These are phyloP conservation scores for Lagenidium sp. DNA, from an alignment of 352 stramenopile species.

Conservation along the genomic window DNA sequence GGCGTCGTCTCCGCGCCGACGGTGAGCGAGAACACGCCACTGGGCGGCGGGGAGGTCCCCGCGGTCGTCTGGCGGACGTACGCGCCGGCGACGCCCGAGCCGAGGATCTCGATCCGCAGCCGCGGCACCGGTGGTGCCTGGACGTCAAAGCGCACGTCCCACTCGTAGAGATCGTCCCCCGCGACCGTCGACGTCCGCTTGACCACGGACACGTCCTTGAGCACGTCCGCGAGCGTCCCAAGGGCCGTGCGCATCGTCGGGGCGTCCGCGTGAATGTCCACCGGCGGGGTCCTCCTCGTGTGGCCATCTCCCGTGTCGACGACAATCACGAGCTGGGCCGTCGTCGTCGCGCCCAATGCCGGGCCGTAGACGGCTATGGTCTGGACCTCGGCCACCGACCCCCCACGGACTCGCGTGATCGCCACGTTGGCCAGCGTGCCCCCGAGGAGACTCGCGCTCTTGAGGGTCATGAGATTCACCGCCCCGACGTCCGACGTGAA, in stretches of 20 bases:
- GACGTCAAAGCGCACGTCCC: slow-evolving; percentile 13
- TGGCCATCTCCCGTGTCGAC: background rate
- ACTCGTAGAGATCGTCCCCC: slow-evolving; percentile 8
- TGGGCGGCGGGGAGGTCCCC: slow-evolving; percentile 6
- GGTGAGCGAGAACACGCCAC: slow-evolving; percentile 8
- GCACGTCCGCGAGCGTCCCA: background rate
- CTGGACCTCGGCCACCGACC: slow-evolving; percentile 13
- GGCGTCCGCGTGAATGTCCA: slow-evolving; percentile 7
- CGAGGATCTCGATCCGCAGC: too few relatives aligned
- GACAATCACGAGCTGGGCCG: background rate
- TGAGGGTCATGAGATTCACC: background rate
- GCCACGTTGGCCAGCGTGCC: slow-evolving; percentile 1
- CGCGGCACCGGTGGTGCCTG: slow-evolving; percentile 2
- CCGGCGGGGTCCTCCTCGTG: too few relatives aligned
- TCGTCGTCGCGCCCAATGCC: background rate
- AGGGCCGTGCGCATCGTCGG: slow-evolving; percentile 5
- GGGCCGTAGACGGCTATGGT: slow-evolving; percentile 11
- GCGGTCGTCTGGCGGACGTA: background rate
- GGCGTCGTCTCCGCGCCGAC: slow-evolving; percentile 12
- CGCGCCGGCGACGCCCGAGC: too few relatives aligned
- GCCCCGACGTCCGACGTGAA: background rate
- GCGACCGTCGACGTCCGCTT: background rate
- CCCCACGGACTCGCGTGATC: slow-evolving; percentile 5
- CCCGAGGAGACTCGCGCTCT: background rate
- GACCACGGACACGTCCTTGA: slow-evolving; percentile 8